phyloP scores from a whole-genome alignment of 2,329 filamentous ascomycete genomes.

The Cercospora janseana region DNA sequence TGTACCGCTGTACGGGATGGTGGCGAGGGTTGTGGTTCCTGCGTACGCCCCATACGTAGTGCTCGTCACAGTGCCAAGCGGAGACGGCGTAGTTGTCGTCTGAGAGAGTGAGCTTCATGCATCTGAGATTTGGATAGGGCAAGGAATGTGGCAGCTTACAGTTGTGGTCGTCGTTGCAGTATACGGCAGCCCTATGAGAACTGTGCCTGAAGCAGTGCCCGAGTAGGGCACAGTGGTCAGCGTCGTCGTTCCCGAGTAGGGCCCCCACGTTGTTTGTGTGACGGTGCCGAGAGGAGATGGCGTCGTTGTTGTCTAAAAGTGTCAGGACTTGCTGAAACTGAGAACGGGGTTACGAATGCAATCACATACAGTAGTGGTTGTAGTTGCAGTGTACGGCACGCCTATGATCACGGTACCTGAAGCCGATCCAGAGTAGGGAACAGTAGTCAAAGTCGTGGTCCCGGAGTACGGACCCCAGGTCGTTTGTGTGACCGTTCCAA shows the following conservation, averaged over 20 bases:
- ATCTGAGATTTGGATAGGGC: background rate
- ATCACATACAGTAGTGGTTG: background rate
- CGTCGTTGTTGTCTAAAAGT: background rate
- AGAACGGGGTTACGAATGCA: background rate
- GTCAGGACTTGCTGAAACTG: too few relatives aligned
- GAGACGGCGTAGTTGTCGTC: conserved; percentile 4
- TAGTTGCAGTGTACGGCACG: background rate
- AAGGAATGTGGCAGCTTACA: background rate
- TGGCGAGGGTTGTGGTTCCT: conserved; percentile 11
- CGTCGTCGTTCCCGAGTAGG: conserved; percentile 3
- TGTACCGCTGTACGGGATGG: conserved; percentile 7
- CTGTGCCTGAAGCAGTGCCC: conserved; percentile 6
- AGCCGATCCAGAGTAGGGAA: conserved; percentile 6
- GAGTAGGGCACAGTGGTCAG: conserved; percentile 9
- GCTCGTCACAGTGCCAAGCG: conserved; percentile 1
- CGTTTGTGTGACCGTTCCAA: background rate
- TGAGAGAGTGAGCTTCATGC: background rate
- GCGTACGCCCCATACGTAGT: conserved; percentile 13
- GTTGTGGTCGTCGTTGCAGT: conserved; percentile 3
- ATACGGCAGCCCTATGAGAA: conserved; percentile 4
- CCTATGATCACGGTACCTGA: conserved; percentile 10
- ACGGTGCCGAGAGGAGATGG: background rate
- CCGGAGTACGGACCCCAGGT: conserved; percentile 3
- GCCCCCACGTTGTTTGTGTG: conserved; percentile 3
- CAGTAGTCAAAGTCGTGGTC: conserved; percentile 9